A percentile compares a stretch with the other conserved stretches of the same genome.
Conservation (phyloP, 78 protist species). For the Bigelowiella natans region DNA sequence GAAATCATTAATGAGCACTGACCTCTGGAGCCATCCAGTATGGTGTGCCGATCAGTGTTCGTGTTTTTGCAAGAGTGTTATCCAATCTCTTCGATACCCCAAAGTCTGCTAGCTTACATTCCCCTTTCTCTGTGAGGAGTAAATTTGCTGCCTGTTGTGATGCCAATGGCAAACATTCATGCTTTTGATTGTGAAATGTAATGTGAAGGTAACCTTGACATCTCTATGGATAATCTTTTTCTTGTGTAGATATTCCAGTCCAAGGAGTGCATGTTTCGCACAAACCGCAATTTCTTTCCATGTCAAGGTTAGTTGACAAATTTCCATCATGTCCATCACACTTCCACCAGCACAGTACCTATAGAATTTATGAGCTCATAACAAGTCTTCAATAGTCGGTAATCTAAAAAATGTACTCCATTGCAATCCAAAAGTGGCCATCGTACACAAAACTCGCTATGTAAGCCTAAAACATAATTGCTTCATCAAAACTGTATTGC, state of each 20-base stretch:
- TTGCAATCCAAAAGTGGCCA: background rate
- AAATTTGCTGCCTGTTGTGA: background rate
- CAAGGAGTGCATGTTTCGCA: background rate
- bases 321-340: background rate
- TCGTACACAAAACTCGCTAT: background rate
- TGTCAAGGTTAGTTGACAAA: background rate
- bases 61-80: background rate
- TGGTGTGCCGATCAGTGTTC: constrained; percentile 32
- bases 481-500: too few relatives aligned
- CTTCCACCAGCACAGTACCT: background rate
- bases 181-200: too few relatives aligned
- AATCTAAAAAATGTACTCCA: too few relatives aligned
- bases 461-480: too few relatives aligned
- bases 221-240: constrained; percentile 9
- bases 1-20: too few relatives aligned
- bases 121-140: background rate
- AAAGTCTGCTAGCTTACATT: constrained; percentile 26
- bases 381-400: too few relatives aligned
- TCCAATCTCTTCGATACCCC: constrained; percentile 16
- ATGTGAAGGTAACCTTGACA: constrained; percentile 20
- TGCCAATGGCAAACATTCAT: too few relatives aligned
- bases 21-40: constrained; percentile 93
- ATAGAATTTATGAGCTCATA: too few relatives aligned
- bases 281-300: background rate
- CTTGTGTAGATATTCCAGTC: constrained; percentile 11